A percentile compares a stretch with the other conserved stretches of the same genome.
Evolutionary conservation across 2,329 filamentous ascomycete species (phyloP).

Genomic region (Ploettnerulaceae sp.): DNA sequence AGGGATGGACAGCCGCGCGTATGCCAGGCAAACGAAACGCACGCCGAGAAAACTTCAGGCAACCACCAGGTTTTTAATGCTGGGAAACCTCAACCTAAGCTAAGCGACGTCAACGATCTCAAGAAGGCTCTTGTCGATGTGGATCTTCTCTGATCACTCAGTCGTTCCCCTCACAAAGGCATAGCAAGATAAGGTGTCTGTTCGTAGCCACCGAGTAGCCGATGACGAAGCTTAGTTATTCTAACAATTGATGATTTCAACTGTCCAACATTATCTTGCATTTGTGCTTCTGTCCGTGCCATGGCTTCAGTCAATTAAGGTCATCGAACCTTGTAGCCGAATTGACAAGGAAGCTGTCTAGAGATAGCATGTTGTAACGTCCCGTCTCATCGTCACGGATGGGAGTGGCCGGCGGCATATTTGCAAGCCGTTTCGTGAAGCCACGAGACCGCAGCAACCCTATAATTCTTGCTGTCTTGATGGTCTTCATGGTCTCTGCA

Average conservation of each 20-base stretch:
- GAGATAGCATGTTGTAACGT: slow-evolving; percentile 36
- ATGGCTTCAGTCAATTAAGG: slow-evolving; percentile 15
- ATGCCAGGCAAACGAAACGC: slow-evolving; percentile 11
- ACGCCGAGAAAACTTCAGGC: slow-evolving; percentile 5
- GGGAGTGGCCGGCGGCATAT: slow-evolving; percentile 34
- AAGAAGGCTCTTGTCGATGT: slow-evolving; percentile 12
- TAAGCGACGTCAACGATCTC: slow-evolving; percentile 6
- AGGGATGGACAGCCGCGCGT: slow-evolving; percentile 12
- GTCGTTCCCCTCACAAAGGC: slow-evolving; percentile 4
- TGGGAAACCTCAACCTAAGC: slow-evolving; percentile 11
- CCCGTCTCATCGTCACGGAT: slow-evolving; percentile 37
- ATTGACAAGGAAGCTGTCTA: slow-evolving; percentile 38
- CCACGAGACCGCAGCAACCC: slow-evolving; percentile 36
- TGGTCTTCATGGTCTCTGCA: slow-evolving; percentile 26
- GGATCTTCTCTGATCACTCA: slow-evolving; percentile 10
- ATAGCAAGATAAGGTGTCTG: slow-evolving; percentile 5
- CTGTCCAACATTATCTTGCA: slow-evolving; percentile 10
- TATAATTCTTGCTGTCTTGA: slow-evolving; percentile 34
- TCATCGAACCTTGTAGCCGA: slow-evolving; percentile 34
- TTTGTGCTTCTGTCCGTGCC: slow-evolving; percentile 11
- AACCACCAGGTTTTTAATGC: slow-evolving; percentile 12
- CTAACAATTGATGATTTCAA: slow-evolving; percentile 15
- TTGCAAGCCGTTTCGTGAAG: slow-evolving; percentile 39
- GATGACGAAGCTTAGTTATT: slow-evolving; percentile 9
- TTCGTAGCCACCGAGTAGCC: not conserved